A percentile compares a stretch with the other conserved stretches of the same genome.
Conservation (phyloP, 305 asterid genomes). For the Solanum hybrid region DNA sequence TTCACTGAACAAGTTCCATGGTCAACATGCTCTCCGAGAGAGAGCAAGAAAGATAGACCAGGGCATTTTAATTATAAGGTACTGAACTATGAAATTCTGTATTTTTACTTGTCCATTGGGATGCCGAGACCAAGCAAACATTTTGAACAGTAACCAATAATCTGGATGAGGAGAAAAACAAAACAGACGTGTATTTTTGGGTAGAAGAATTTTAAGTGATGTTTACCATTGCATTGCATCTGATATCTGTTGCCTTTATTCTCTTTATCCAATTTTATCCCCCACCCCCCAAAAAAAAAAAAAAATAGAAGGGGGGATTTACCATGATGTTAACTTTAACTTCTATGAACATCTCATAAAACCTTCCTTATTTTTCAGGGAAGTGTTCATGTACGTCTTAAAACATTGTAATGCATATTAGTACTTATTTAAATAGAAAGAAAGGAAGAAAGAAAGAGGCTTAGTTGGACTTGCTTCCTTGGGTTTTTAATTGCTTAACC, state of each 20-base stretch:
- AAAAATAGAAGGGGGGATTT: neutral
- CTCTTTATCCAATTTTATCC: no score
- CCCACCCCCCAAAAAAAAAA: neutral
- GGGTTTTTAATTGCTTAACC: neutral
- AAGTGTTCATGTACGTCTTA: neutral
- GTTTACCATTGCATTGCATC: neutral
- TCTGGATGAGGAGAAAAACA: neutral
- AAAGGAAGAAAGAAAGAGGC: neutral
- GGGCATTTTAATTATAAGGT: slow-evolving; percentile 94
- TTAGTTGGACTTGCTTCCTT: neutral
- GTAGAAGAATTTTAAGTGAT: neutral
- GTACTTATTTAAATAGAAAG: neutral
- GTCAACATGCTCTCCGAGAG: slow-evolving; percentile 93
- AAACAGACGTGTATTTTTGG: neutral
- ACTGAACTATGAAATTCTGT: slow-evolving; percentile 1
- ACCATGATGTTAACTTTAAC: neutral
- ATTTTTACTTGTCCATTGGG: neutral
- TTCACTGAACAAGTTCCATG: slow-evolving; percentile 81
- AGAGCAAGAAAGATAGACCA: slow-evolving; percentile 87
- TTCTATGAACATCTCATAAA: neutral
- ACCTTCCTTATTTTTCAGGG: neutral
- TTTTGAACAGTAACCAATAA: neutral
- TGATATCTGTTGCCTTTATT: neutral
- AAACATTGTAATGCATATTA: neutral
- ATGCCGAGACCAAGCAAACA: neutral